Evolutionary conservation across 352 stramenopile species (phyloP), one percentile per base, ranked within the genome.

Genomic region (Phytopythium chamaehyphon): DNA sequence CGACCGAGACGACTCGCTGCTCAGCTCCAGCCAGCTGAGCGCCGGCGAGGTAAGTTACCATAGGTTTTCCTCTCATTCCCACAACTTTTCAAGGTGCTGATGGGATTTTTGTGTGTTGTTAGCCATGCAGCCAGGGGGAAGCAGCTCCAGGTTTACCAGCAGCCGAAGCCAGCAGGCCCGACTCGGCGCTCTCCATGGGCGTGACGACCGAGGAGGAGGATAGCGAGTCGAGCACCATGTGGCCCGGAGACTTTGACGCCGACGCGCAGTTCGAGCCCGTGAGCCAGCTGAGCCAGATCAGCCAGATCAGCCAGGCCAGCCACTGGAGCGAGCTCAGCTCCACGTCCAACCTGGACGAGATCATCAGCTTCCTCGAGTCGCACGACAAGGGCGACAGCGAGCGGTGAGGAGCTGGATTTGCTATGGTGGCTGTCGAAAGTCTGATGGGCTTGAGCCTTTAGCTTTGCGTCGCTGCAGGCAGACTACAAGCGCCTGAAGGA

Each of bases 291-390:
- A 88, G 75, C 52, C 73, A 89, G 55, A 59, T 88, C 40, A 88
- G 75, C 52, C 73, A 89, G 55, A 59, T 88, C 40, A 90, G 75
- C 47, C 79, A 90, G 38, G 54, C 70, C 16, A 93, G 83, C 46
- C 78, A 93, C 47, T 86, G 77, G 76, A 90, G 83, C 50, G 79
- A 91, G 59, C 66, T 92, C 39, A 90, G 76, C 65, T 88, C 72
- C 28, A 92, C 82, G 39, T 90, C 81, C 38, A 88, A 93, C 39
- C 60, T 93, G 48, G 83, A 91, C 61, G 81, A 88, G 44, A 91
- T 93, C 57, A 88, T 93, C 56, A 89, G 62, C 49, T 93, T 90
- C 50, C 59, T 93, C 3, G 83, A 93, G 49, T 81, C 82, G 47
- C 81, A 93, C 33, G 83, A 91, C 59, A 68, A 69, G 19, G 67